phyloP scores from a whole-genome alignment of 495 filamentous ascomycete genomes.

The Daldinia vernicosa region DNA sequence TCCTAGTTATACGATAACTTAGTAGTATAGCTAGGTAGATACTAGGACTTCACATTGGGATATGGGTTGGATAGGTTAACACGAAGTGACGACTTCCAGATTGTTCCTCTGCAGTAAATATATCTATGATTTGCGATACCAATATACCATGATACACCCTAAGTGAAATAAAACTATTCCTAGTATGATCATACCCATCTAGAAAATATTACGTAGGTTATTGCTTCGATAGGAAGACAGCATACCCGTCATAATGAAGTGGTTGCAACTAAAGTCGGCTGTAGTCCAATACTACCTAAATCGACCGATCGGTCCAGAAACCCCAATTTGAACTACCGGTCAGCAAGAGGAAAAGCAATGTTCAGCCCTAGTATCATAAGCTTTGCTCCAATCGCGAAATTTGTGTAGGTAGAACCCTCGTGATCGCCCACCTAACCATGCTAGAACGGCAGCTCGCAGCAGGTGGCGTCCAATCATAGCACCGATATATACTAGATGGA shows the following conservation, averaged over 20 bases:
- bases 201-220: not conserved
- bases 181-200: not conserved
- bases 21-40: not conserved
- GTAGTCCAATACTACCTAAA: not conserved
- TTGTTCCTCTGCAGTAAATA: not conserved
- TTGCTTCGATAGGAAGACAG: not conserved
- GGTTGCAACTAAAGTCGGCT: not conserved
- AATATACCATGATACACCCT: not conserved
- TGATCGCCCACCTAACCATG: not conserved
- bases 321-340: not conserved
- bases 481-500: constrained; percentile 3
- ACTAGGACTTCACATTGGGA: not conserved
- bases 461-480: constrained; percentile 23
- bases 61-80: not conserved
- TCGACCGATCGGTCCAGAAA: not conserved
- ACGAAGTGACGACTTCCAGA: not conserved
- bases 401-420: not conserved
- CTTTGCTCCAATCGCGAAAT: not conserved
- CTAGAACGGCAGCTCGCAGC: constrained; percentile 15
- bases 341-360: not conserved
- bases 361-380: not conserved
- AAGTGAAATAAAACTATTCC: not conserved
- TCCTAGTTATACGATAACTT: not conserved
- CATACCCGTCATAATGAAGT: not conserved
- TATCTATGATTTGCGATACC: not conserved